Evolutionary conservation across 768 basidiomycete genomes (phyloP).

Genomic region (Tricholoma flavovirens): DNA sequence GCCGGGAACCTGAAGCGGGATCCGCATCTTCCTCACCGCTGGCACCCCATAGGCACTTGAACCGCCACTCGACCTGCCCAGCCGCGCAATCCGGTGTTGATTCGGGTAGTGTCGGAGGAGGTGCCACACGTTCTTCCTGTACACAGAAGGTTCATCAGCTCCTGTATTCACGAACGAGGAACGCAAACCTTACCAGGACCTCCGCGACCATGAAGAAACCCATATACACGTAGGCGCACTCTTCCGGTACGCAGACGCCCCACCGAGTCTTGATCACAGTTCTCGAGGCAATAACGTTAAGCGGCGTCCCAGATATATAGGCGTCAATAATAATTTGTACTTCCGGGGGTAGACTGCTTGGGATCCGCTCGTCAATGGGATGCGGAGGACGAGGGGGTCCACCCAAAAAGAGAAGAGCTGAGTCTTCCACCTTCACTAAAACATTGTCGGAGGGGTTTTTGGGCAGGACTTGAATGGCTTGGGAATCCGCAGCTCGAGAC

Average conservation of each 20-base stretch:
- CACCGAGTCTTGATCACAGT: conserved; percentile 21
- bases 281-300: conserved; percentile 35
- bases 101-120: background rate
- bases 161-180: background rate
- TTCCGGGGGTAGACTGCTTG: conserved; percentile 35
- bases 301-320: conserved; percentile 30
- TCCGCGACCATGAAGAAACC: conserved; percentile 41
- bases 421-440: background rate
- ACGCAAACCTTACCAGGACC: conserved; percentile 27
- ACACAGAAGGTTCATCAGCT: background rate
- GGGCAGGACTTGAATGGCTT: background rate
- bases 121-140: conserved; percentile 16
- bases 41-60: conserved; percentile 42
- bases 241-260: conserved; percentile 28
- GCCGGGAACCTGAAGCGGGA: conserved; percentile 4
- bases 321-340: conserved; percentile 36
- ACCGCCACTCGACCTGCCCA: conserved; percentile 39
- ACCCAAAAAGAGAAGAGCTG: background rate
- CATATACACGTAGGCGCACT: conserved; percentile 37
- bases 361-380: conserved; percentile 12
- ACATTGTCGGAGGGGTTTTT: background rate
- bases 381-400: background rate
- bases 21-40: conserved; percentile 40
- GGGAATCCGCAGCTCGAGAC: background rate
- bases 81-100: conserved; percentile 5